phyloP scores from a whole-genome alignment of 192 early-diverging fungal species.

The Podila epicladia region DNA sequence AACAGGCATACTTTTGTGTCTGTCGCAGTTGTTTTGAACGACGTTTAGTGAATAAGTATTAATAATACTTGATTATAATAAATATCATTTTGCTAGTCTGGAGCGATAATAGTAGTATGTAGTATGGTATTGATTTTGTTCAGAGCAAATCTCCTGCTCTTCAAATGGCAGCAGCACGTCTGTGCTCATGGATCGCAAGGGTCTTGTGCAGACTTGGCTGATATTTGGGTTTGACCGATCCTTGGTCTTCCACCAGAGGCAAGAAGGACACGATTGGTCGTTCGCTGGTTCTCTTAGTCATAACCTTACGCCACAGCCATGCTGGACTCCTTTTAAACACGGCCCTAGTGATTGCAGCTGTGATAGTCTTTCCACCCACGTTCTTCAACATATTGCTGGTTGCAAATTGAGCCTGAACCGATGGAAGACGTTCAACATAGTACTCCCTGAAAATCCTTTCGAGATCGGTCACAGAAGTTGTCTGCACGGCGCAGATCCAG shows the following conservation, averaged over 20 bases:
- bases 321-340: not conserved
- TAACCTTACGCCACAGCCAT: not conserved
- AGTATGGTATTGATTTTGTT: no score
- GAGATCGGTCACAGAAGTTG: not conserved
- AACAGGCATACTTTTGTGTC: no score
- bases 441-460: slow-evolving; percentile 7
- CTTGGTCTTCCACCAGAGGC: not conserved
- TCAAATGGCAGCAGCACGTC: not conserved
- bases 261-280: not conserved
- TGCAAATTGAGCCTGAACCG: not conserved
- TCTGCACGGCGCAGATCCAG: slow-evolving; percentile 5
- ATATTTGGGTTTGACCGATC: not conserved
- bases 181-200: not conserved
- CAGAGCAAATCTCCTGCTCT: no score
- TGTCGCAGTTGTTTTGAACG: no score
- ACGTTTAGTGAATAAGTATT: no score
- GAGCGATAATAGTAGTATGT: no score
- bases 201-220: slow-evolving; percentile 2
- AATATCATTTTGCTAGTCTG: no score
- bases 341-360: not conserved
- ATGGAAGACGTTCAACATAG: not conserved
- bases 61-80: no score
- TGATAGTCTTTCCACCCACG: slow-evolving; percentile 2
- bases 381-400: slow-evolving; percentile 7
- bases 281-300: not conserved